phyloP scores from a whole-genome alignment of 2,329 filamentous ascomycete genomes.

The Ascochyta fabae region DNA sequence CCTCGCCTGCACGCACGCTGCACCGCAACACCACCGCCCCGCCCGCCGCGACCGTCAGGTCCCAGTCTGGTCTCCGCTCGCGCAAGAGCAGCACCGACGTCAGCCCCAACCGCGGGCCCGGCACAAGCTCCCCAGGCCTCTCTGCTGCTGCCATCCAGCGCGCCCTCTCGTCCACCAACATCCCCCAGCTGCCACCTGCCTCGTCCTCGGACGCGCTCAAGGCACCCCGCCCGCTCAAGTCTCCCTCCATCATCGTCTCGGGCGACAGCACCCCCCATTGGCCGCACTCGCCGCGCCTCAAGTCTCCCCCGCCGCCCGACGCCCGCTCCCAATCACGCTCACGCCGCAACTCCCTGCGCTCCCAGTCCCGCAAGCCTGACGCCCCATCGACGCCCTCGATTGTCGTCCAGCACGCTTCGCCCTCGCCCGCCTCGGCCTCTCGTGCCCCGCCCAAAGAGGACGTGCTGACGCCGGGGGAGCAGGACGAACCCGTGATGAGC shows the following conservation, averaged over 20 bases:
- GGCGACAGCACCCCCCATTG: conserved; percentile 66
- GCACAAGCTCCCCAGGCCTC: conserved; percentile 56
- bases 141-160: conserved; percentile 69
- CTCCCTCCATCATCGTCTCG: conserved; percentile 55
- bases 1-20: conserved; percentile 51
- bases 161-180: conserved; percentile 71
- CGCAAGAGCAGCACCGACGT: conserved; percentile 55
- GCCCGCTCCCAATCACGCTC: conserved; percentile 45
- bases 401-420: conserved; percentile 53
- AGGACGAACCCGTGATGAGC: conserved; percentile 46
- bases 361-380: conserved; percentile 41
- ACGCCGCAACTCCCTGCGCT: conserved; percentile 53
- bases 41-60: conserved; percentile 23
- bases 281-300: conserved; percentile 78
- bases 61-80: conserved; percentile 44
- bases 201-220: conserved; percentile 67
- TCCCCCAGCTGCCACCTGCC: conserved; percentile 68
- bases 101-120: conserved; percentile 50
- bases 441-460: conserved; percentile 37
- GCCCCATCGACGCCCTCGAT: conserved; percentile 50
- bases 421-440: conserved; percentile 45
- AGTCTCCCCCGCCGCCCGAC: conserved; percentile 73
- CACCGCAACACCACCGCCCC: conserved; percentile 34
- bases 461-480: conserved; percentile 40
- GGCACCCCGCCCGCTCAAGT: conserved; percentile 69